Evolutionary conservation across 1,284 basidiomycete genomes (phyloP), one percentile per base, ranked within the genome.

Genomic region (Trichosporon sp.): DNA sequence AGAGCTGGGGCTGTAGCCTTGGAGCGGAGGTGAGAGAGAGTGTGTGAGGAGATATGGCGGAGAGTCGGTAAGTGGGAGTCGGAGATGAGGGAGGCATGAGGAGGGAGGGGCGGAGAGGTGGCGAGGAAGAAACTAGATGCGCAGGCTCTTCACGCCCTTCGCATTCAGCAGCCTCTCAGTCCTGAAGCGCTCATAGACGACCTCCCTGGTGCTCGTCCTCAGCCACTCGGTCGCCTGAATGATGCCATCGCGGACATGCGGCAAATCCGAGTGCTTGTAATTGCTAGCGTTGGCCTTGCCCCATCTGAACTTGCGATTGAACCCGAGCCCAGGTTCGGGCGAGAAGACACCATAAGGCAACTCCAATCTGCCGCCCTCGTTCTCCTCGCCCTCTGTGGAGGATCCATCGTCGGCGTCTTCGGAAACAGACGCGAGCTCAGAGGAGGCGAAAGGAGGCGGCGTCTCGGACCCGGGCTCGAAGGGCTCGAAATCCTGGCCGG

Each of bases 171-270:
- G 71, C 54, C 73, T 73, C 68, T 83, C 82, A 1, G 81, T 83
- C 68, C 82, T 64, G 70, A 79, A 83, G 21, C 69, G 74, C 72
- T 83, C 82, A 68, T 83, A 83, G 70, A 82, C 74, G 54, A 78
- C 78, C 70, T 83, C 79, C 38, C 80, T 72, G 6, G 82, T 82
- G 1, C 66, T 73, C 6, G 66, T 75, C 37, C 76, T 71, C 68
- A 83, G 71, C n/a, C 72, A 70, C 75, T 81, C 66, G 2, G 70
- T 64, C 19, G 68, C 69, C 8, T 70, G 72, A 19, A 83, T 61
- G 35, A 83, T 72, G 21, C 73, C 77, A 32, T 79, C 76, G 16
- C 77, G 68, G 32, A 83, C 68, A 2, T 65, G 54, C 8, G 68
- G 63, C 48, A 81, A 77, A 70, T 83, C 80, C 38, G 69, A 73